Evolutionary conservation across 208 protist species (phyloP).

Genomic region (Vickermania ingenoplastis): DNA sequence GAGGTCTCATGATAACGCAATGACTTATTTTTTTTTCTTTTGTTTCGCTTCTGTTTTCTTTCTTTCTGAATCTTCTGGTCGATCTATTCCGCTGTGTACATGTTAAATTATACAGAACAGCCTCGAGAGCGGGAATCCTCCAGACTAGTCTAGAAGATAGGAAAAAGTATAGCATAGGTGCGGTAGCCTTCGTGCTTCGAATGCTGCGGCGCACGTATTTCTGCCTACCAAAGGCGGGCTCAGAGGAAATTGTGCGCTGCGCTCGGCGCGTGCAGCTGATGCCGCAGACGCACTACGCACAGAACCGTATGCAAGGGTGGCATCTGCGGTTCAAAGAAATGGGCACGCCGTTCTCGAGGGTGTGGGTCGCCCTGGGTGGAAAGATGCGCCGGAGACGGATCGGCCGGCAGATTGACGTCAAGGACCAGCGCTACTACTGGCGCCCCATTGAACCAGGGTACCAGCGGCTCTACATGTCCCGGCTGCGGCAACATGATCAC

Average conservation of each 20-base stretch:
- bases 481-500: slow-evolving; percentile 54
- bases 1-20: too few relatives aligned
- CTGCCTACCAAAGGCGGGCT: slow-evolving; percentile 64
- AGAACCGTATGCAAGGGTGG: slow-evolving; percentile 79
- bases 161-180: too few relatives aligned
- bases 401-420: slow-evolving; percentile 80
- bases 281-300: slow-evolving; percentile 55
- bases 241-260: slow-evolving; percentile 72
- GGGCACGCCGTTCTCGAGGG: slow-evolving; percentile 68
- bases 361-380: slow-evolving; percentile 83
- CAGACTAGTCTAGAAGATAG: too few relatives aligned
- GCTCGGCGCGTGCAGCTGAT: slow-evolving; percentile 60
- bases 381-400: slow-evolving; percentile 88
- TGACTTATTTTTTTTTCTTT: too few relatives aligned
- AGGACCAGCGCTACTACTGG: slow-evolving; percentile 87
- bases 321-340: slow-evolving; percentile 88
- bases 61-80: too few relatives aligned
- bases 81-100: too few relatives aligned
- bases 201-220: slow-evolving; percentile 52
- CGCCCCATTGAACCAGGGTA: slow-evolving; percentile 86
- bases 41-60: too few relatives aligned
- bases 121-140: too few relatives aligned
- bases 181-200: too few relatives aligned
- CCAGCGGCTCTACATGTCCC: slow-evolving; percentile 85
- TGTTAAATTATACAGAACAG: too few relatives aligned